Conservation (phyloP, 164 flowering plant genomes). For the Saururus chinensis region DNA sequence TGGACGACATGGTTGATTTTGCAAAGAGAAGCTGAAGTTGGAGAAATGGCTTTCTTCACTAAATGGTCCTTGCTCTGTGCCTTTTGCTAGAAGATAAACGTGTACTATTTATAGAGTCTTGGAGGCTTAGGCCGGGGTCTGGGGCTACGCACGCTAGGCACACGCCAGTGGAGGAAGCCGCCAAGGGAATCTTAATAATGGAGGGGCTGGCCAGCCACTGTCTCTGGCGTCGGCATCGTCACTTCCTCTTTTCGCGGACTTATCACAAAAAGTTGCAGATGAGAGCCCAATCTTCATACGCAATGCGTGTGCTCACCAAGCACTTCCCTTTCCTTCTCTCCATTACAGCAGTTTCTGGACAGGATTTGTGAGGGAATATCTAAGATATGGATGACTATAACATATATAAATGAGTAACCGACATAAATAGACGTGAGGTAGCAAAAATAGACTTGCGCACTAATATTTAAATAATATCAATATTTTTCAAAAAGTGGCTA, state of each 20-base stretch:
- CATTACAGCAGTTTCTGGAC: neutral
- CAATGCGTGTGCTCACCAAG: neutral
- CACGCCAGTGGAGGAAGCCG: constrained; percentile 5
- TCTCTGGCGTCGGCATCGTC: constrained; percentile 6
- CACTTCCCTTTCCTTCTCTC: neutral
- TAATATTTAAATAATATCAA: no score
- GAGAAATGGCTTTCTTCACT: neutral
- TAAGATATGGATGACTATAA: no score
- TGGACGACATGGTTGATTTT: constrained; percentile 37
- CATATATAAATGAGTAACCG: no score
- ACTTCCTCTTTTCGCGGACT: neutral
- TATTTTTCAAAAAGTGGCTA: no score
- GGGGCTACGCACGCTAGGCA: constrained; percentile 1
- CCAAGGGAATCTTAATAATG: constrained; percentile 11
- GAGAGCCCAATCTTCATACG: neutral
- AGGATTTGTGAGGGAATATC: neutral
- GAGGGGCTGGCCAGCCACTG: neutral
- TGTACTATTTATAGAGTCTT: constrained; percentile 4
- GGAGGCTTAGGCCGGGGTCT: neutral
- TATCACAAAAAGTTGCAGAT: neutral
- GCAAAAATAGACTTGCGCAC: no score
- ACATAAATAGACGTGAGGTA: no score
- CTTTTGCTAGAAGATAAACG: constrained; percentile 2
- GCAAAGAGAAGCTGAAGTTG: neutral
- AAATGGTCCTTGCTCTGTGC: neutral